phyloP scores from a whole-genome alignment of 306 rosid species.

The Oxytropis ochrocephala region DNA sequence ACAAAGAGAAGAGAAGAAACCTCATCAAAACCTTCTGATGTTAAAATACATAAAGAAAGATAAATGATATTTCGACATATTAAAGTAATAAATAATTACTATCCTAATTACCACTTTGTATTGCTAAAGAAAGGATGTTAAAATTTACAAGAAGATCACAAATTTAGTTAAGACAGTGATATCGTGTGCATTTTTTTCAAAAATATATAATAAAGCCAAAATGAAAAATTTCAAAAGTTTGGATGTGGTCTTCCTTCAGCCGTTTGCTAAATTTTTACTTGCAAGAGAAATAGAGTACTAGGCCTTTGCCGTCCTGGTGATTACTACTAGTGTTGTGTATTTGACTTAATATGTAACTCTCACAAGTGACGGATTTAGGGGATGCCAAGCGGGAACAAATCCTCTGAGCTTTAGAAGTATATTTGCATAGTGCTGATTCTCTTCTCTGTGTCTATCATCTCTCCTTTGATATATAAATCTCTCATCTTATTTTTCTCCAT shows the following conservation, averaged over 20 bases:
- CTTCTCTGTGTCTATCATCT: too few species aligned
- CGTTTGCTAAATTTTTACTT: neutral
- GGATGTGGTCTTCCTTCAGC: neutral
- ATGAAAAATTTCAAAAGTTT: neutral
- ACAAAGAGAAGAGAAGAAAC: too few species aligned
- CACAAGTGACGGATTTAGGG: neutral
- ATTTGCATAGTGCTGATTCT: too few species aligned
- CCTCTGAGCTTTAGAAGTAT: too few species aligned
- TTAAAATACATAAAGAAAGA: too few species aligned
- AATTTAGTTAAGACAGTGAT: neutral
- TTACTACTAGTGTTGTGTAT: neutral
- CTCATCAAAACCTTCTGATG: too few species aligned
- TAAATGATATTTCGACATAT: neutral
- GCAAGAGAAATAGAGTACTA: neutral
- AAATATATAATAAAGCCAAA: too few species aligned
- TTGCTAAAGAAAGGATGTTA: neutral
- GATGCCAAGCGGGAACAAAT: too few species aligned
- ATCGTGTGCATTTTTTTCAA: neutral
- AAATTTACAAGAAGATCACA: neutral
- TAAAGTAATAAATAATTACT: neutral
- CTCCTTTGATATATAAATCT: too few species aligned
- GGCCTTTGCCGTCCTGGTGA: conserved; percentile 21
- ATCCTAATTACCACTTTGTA: neutral
- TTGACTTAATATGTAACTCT: neutral
- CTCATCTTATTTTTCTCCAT: too few species aligned